phyloP scores from a whole-genome alignment of 495 filamentous ascomycete genomes.

The Cairneyella variabilis region DNA sequence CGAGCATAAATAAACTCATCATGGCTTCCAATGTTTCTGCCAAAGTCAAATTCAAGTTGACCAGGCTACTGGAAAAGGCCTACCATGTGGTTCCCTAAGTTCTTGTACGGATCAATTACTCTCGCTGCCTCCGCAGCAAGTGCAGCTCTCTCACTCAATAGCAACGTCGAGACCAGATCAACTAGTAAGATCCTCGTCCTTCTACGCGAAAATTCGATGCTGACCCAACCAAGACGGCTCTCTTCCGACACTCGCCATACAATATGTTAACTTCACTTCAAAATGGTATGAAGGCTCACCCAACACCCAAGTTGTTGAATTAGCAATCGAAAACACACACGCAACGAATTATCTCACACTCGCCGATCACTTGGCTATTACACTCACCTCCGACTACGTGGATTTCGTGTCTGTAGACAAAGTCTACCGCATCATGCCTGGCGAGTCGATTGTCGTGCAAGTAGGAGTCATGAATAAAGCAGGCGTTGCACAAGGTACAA shows the following conservation, averaged over 20 bases:
- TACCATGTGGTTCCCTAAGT: too few relatives aligned
- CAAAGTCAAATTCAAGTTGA: too few relatives aligned
- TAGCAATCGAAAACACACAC: conserved; percentile 42
- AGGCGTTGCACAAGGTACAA: background rate
- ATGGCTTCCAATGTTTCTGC: too few relatives aligned
- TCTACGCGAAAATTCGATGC: too few relatives aligned
- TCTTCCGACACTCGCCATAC: conserved; percentile 20
- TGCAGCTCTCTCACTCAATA: too few relatives aligned
- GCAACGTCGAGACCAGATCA: too few relatives aligned
- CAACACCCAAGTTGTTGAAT: conserved; percentile 46
- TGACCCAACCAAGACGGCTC: too few relatives aligned
- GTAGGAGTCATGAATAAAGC: conserved; percentile 33
- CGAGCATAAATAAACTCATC: too few relatives aligned
- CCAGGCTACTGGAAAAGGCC: too few relatives aligned
- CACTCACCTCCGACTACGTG: conserved; percentile 33
- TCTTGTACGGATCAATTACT: too few relatives aligned
- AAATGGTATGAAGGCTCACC: conserved; percentile 29
- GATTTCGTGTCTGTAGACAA: conserved; percentile 31
- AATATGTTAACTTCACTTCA: conserved; percentile 47
- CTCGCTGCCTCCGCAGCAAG: too few relatives aligned
- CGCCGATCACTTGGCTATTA: conserved; percentile 24
- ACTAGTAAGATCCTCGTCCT: too few relatives aligned
- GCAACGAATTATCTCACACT: conserved; percentile 38
- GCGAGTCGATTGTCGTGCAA: conserved; percentile 43
- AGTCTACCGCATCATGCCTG: conserved; percentile 47